Evolutionary conservation across 805 yeast genomes (phyloP).

Genomic region (Cyberlindnera saturnus): DNA sequence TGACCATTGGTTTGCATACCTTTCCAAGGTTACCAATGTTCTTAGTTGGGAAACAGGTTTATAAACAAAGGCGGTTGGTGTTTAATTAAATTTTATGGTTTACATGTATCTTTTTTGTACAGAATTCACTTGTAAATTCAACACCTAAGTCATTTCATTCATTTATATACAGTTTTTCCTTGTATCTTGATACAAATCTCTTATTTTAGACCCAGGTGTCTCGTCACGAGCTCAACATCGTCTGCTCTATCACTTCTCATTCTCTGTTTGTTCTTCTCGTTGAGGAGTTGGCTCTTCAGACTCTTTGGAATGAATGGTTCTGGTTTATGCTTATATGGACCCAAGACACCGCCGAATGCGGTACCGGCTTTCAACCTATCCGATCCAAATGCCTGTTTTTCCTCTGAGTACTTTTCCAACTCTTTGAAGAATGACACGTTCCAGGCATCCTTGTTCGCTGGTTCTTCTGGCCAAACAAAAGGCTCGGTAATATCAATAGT

Average conservation of each 20-base stretch:
- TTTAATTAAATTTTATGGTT: too few species aligned
- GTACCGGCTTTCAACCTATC: slow-evolving; percentile 61
- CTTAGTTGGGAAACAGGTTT: too few species aligned
- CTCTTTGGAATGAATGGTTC: slow-evolving; percentile 57
- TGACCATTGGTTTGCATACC: slow-evolving; percentile 1
- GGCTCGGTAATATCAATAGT: slow-evolving; percentile 95
- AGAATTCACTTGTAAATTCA: not conserved
- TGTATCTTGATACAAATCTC: not conserved
- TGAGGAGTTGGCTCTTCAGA: slow-evolving; percentile 39
- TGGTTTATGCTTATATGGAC: slow-evolving; percentile 53
- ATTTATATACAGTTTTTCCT: not conserved
- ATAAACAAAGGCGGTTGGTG: too few species aligned
- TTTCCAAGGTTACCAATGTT: not conserved
- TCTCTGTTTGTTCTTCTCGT: slow-evolving; percentile 29
- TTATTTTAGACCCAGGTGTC: slow-evolving; percentile 14
- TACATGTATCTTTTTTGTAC: too few species aligned
- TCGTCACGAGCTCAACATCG: slow-evolving; percentile 18
- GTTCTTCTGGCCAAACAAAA: slow-evolving; percentile 85
- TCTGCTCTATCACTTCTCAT: slow-evolving; percentile 14
- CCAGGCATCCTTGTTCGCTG: slow-evolving; percentile 36
- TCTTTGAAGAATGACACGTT: slow-evolving; percentile 37
- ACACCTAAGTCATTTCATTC: not conserved
- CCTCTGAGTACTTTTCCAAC: slow-evolving; percentile 45
- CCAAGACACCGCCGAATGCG: slow-evolving; percentile 66
- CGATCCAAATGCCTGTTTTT: slow-evolving; percentile 52